A percentile compares a stretch with the other conserved stretches of the same genome.
Evolutionary conservation across 306 rosid genomes (phyloP).

Genomic region (Quillaja saponaria): DNA sequence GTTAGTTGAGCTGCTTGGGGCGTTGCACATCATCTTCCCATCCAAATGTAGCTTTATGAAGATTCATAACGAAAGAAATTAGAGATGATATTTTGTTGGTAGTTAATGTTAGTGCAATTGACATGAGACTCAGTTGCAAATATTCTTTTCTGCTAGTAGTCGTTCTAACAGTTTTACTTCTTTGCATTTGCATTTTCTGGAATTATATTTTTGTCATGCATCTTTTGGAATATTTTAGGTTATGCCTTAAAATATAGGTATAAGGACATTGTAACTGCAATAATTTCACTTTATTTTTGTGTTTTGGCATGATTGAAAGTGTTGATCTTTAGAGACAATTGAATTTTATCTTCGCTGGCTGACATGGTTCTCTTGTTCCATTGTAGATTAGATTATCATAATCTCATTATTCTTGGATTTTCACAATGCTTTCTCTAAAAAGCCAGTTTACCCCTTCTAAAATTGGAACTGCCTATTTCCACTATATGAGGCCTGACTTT

Average conservation of each 20-base stretch:
- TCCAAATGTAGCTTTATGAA: too few species aligned
- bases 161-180: background rate
- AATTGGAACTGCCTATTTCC: conserved; percentile 13
- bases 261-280: too few species aligned
- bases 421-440: conserved; percentile 9
- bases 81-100: too few species aligned
- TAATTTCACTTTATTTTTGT: background rate
- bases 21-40: too few species aligned
- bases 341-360: conserved; percentile 12
- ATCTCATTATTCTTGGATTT: conserved; percentile 9
- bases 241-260: too few species aligned
- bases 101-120: too few species aligned
- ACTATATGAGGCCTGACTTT: conserved; percentile 5
- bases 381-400: conserved; percentile 6
- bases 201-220: too few species aligned
- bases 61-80: too few species aligned
- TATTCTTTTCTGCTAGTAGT: too few species aligned
- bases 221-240: background rate
- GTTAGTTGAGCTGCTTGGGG: too few species aligned
- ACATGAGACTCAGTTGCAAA: too few species aligned
- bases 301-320: conserved; percentile 2
- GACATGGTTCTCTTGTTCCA: background rate
- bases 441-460: conserved; percentile 2
- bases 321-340: conserved; percentile 7
- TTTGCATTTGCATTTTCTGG: conserved; percentile 1